Base-by-base conservation (phyloP, 2,329 filamentous ascomycete genomes). In the Alternaria dauci region DNA sequence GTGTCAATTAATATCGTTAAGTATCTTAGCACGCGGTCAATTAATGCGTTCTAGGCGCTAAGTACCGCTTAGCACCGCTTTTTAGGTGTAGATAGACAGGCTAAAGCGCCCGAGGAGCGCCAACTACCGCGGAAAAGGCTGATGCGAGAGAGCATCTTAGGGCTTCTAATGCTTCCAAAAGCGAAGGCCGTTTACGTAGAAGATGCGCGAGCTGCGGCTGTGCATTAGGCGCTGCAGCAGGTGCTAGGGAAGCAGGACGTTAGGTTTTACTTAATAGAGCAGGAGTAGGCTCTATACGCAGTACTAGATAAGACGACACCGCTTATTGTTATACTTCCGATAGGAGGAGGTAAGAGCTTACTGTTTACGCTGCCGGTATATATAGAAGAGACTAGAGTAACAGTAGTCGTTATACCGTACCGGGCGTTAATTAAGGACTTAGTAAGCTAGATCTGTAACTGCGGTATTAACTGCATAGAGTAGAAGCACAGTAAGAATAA, bases 341-440 rank as follows among this genome's bases (percentile, higher is more conserved):
- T 48, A 12, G 55, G 61, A 8, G 55, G 67, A 23, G 63, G 68
- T 8, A 72, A 72, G 62, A 73, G 67, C 55, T 58, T 73, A 28
- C 65, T 73, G 14, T 71, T 72, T 38, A 72, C 34, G 16, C 44
- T 64, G 11, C 66, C 20, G 16, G 66, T 52, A 23, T 70, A 30
- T 39, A 53, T 71, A 23, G 18, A 41, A 9, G 38, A 9, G n/a
- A 23, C 3, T 5, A 4, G 18, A 3, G 61, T 69, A 1, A 71
- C 59, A 9, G 46, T 72, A 6, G 58, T 71, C 8, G 51, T 70
- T 11, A 58, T 71, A 23, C 69, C 55, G 54, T 70, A 61, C 39
- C 46, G 38, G n/a, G 56, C 59, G 39, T 48, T 70, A 4, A 58
- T 64, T 23, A 41, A 66, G 30, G 38, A 68, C 44, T 38, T 66